phyloP scores from a whole-genome alignment of 106 monocot species.

The Dendrobium chrysotoxum region DNA sequence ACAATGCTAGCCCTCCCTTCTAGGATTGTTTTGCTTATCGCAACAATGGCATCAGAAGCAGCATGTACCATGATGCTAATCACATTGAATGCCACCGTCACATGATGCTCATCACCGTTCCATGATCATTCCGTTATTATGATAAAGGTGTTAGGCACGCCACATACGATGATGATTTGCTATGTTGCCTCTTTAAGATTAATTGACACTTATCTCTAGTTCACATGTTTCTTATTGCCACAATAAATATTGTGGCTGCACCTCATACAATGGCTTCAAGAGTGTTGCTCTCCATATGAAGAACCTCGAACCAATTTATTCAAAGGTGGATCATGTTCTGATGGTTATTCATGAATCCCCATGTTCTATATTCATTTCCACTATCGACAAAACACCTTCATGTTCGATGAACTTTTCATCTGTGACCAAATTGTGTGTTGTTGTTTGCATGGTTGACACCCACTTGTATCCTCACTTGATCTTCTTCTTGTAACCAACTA shows the following conservation, averaged over 20 bases:
- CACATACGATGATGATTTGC: background rate
- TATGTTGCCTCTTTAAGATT: background rate
- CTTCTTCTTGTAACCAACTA: too few relatives aligned
- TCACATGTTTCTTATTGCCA: background rate
- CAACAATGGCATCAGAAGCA: background rate
- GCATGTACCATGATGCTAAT: background rate
- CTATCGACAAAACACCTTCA: too few relatives aligned
- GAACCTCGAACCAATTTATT: too few relatives aligned
- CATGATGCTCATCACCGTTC: background rate
- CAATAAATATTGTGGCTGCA: background rate
- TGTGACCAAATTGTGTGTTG: too few relatives aligned
- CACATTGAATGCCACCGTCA: background rate
- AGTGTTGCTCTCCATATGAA: too few relatives aligned
- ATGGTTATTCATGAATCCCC: too few relatives aligned
- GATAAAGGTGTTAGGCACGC: background rate
- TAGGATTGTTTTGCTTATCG: background rate
- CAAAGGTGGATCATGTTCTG: too few relatives aligned
- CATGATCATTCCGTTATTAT: background rate
- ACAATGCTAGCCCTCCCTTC: background rate
- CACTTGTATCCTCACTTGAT: too few relatives aligned
- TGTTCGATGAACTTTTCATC: too few relatives aligned
- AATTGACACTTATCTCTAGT: background rate
- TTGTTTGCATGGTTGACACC: too few relatives aligned
- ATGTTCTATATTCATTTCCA: too few relatives aligned
- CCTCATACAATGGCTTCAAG: background rate